Evolutionary conservation across 352 stramenopile genomes (phyloP).

Genomic region (Phytophthora cactorum): DNA sequence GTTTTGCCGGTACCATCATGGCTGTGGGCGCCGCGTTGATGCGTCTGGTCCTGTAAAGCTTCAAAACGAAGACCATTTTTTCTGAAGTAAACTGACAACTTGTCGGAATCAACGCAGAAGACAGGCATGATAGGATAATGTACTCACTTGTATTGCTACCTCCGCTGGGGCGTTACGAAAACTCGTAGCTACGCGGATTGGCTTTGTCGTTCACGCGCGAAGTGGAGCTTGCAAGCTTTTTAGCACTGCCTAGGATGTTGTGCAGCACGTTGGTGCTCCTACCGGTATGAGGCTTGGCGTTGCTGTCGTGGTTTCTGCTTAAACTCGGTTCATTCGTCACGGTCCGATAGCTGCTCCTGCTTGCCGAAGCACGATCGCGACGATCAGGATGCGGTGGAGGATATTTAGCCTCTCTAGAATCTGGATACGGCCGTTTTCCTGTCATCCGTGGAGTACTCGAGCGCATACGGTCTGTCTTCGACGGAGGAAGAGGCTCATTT

Average conservation of each 20-base stretch:
- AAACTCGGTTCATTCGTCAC: constrained; percentile 20
- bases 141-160: neutral
- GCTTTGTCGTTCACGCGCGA: constrained; percentile 67
- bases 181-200: constrained; percentile 47
- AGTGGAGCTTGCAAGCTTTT: constrained; percentile 66
- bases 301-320: constrained; percentile 15
- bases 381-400: constrained; percentile 16
- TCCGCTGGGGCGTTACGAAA: constrained; percentile 28
- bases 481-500: constrained; percentile 44
- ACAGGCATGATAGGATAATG: neutral
- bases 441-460: constrained; percentile 20
- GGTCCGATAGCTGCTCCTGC: constrained; percentile 29
- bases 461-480: constrained; percentile 16
- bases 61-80: neutral
- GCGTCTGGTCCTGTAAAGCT: constrained; percentile 72
- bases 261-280: constrained; percentile 50
- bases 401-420: constrained; percentile 13
- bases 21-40: constrained; percentile 78
- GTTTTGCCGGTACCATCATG: constrained; percentile 90
- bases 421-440: constrained; percentile 29
- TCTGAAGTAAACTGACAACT: neutral
- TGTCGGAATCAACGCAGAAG: neutral
- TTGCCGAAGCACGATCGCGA: constrained; percentile 20
- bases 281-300: constrained; percentile 4
- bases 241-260: constrained; percentile 75